Percentiles rank a stretch among this genome's conserved stretches.
Evolutionary conservation across 2,329 filamentous ascomycete genomes (phyloP).

Genomic region (Nannizziopsis barbatae): DNA sequence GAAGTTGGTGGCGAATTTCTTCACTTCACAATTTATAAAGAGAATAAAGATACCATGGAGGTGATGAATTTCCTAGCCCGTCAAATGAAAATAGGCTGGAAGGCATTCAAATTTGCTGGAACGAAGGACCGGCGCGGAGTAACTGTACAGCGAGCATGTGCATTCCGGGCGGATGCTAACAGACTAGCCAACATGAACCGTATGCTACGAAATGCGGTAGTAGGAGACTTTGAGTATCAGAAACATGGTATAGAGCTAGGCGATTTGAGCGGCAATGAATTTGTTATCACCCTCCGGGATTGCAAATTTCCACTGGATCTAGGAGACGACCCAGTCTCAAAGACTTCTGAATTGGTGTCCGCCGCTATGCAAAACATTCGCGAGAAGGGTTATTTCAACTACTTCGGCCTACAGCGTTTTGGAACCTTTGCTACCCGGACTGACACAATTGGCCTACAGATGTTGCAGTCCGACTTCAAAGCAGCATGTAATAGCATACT

Average conservation of each 20-base stretch:
- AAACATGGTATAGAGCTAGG: conserved; percentile 65
- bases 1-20: conserved; percentile 67
- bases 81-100: conserved; percentile 56
- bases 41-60: conserved; percentile 96
- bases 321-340: conserved; percentile 33
- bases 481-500: conserved; percentile 70
- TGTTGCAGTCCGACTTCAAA: conserved; percentile 70
- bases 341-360: conserved; percentile 38
- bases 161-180: conserved; percentile 48
- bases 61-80: conserved; percentile 65
- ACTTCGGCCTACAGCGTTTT: conserved; percentile 95
- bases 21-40: conserved; percentile 89
- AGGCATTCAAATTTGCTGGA: conserved; percentile 68
- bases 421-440: conserved; percentile 80
- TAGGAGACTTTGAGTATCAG: conserved; percentile 75
- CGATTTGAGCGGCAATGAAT: conserved; percentile 79
- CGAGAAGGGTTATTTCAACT: conserved; percentile 82
- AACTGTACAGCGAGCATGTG: conserved; percentile 71
- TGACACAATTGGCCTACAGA: conserved; percentile 70
- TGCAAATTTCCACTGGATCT: conserved; percentile 49
- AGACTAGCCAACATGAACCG: conserved; percentile 55
- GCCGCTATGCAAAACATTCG: conserved; percentile 56
- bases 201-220: conserved; percentile 47
- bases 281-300: conserved; percentile 81
- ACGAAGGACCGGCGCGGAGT: conserved; percentile 85